Conservation (phyloP, 176 grass and related monocot genomes). For the Carex parvula region DNA sequence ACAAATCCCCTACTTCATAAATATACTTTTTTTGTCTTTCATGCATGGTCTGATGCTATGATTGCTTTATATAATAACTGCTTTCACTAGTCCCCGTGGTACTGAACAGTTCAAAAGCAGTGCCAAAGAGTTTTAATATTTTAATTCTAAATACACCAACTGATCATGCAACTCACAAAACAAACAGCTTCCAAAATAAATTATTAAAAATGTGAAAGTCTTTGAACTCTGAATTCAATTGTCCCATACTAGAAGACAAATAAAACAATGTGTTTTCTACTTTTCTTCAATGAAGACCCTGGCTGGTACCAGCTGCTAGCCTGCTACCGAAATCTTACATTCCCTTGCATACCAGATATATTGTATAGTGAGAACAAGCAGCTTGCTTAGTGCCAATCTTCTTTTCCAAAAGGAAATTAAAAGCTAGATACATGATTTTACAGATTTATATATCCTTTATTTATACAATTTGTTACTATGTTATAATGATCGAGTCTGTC, state of each 20-base stretch:
- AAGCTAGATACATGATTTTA: neutral
- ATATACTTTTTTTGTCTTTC: constrained; percentile 5
- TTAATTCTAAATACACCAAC: neutral
- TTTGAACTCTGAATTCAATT: neutral
- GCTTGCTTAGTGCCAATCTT: neutral
- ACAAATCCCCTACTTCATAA: constrained; percentile 27
- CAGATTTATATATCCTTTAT: neutral
- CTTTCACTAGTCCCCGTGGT: neutral
- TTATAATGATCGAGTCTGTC: neutral
- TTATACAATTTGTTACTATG: neutral
- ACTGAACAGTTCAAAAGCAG: constrained; percentile 17
- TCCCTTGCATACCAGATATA: neutral
- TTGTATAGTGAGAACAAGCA: neutral
- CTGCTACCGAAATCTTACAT: too few relatives aligned
- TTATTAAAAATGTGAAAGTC: neutral
- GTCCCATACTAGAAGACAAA: neutral
- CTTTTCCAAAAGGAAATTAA: neutral
- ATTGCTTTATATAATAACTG: constrained; percentile 13
- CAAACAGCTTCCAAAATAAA: neutral
- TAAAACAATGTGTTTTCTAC: neutral
- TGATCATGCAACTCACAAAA: neutral
- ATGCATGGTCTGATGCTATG: constrained; percentile 7
- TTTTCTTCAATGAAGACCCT: neutral
- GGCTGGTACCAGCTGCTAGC: neutral
- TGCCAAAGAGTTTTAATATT: constrained; percentile 12